Percentiles rank a stretch among this genome's conserved stretches.
Conservation (phyloP, 495 filamentous ascomycete genomes). For the Lindgomyces ingoldianus region DNA sequence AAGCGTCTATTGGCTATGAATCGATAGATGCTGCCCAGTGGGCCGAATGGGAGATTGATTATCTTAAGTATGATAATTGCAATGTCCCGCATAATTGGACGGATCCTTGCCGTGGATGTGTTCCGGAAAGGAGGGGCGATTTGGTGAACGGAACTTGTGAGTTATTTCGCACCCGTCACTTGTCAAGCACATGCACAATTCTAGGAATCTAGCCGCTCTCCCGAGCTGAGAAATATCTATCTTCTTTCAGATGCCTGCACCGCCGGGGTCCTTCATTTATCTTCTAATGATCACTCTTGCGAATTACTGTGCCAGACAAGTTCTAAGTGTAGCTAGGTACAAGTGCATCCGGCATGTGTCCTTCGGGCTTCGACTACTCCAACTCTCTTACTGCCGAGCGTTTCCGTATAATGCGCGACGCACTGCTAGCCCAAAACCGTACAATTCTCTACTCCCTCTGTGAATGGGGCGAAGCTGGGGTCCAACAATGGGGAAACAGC, state of each 20-base stretch:
- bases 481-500: conserved; percentile 54
- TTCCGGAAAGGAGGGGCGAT: conserved; percentile 5
- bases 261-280: too few relatives aligned
- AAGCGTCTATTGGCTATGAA: conserved; percentile 64
- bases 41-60: conserved; percentile 68
- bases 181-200: too few relatives aligned
- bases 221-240: too few relatives aligned
- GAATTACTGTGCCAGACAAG: too few relatives aligned
- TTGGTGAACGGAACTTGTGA: conserved; percentile 35
- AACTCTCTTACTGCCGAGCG: conserved; percentile 54
- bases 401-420: conserved; percentile 63
- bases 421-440: conserved; percentile 55
- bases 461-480: conserved; percentile 60
- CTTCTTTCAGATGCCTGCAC: too few relatives aligned
- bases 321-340: conserved; percentile 44
- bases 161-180: not conserved
- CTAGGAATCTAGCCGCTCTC: too few relatives aligned
- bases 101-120: conserved; percentile 47
- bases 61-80: conserved; percentile 77
- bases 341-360: conserved; percentile 48
- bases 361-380: conserved; percentile 55
- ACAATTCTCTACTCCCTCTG: conserved; percentile 68
- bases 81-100: conserved; percentile 50
- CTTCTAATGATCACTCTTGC: too few relatives aligned
- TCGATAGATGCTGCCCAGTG: conserved; percentile 61